These are phyloP conservation scores for Clarireedia monteithiana DNA, from an alignment of 2,329 filamentous ascomycete genomes.

Conservation along the genomic window DNA sequence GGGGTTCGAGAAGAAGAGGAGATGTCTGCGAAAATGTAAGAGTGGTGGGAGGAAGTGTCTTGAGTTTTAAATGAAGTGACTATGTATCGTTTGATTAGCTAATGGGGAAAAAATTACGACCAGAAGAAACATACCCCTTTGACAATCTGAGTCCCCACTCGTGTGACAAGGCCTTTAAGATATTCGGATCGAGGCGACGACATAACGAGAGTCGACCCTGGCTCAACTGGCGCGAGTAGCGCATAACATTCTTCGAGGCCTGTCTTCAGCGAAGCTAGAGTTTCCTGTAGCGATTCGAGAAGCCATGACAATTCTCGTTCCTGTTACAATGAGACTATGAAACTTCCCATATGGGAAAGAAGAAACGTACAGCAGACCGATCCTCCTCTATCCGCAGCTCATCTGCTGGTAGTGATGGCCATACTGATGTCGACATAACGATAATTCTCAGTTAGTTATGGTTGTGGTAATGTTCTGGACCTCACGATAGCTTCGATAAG, in stretches of 20 bases:
- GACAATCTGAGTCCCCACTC: conserved; percentile 82
- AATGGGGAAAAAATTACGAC: neutral
- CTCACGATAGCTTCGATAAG: neutral
- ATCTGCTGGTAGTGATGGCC: conserved; percentile 22
- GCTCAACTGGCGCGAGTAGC: conserved; percentile 75
- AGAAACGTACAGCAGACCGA: conserved; percentile 22
- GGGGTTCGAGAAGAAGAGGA: conserved; percentile 56
- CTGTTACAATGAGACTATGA: conserved; percentile 11
- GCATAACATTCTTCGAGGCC: conserved; percentile 59
- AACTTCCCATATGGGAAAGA: neutral
- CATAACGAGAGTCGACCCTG: conserved; percentile 81
- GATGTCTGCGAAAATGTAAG: conserved; percentile 31
- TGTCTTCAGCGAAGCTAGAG: conserved; percentile 24
- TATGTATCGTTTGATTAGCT: conserved; percentile 27
- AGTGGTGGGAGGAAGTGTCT: conserved; percentile 46
- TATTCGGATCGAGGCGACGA: conserved; percentile 80
- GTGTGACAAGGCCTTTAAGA: conserved; percentile 86
- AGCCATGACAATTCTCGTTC: conserved; percentile 30
- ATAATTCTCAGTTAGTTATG: neutral
- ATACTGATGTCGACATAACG: conserved; percentile 22
- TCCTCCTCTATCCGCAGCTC: conserved; percentile 25
- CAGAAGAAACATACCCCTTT: conserved; percentile 59
- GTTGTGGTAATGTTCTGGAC: neutral
- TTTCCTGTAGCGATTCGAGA: conserved; percentile 29
- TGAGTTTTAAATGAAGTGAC: conserved; percentile 71